Evolutionary conservation across 306 rosid genomes (phyloP).

Genomic region (Vigna radiata): DNA sequence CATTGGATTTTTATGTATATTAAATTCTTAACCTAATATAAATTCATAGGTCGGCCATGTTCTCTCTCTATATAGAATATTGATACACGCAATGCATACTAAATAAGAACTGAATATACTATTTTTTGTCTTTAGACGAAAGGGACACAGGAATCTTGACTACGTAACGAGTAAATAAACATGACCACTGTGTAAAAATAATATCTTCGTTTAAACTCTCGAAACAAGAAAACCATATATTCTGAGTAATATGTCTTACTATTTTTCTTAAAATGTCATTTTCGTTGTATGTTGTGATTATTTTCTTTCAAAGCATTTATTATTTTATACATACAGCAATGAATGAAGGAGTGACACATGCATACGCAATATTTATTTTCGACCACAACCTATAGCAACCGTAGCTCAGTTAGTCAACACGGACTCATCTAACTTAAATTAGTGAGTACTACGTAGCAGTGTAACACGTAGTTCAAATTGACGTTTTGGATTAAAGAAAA

Average conservation of each 20-base stretch:
- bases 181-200: not conserved
- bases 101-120: not conserved
- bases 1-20: not conserved
- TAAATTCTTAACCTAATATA: not conserved
- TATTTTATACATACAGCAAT: no score
- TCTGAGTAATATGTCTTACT: not conserved
- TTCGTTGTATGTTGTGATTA: no score
- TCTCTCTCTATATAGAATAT: conserved; percentile 2
- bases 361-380: not conserved
- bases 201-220: not conserved
- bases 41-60: conserved; percentile 41
- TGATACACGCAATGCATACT: conserved; percentile 13
- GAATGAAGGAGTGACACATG: no score
- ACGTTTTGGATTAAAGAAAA: not conserved
- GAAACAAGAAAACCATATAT: not conserved
- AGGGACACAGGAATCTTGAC: conserved; percentile 27
- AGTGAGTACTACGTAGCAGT: not conserved
- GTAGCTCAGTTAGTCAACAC: not conserved
- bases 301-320: no score
- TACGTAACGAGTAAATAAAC: no score
- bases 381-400: not conserved
- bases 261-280: no score
- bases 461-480: no score
- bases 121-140: conserved; percentile 3
- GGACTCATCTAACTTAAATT: not conserved